Conservation (phyloP, 1,284 basidiomycete species). For the Cutaneotrichosporon cavernicola region DNA sequence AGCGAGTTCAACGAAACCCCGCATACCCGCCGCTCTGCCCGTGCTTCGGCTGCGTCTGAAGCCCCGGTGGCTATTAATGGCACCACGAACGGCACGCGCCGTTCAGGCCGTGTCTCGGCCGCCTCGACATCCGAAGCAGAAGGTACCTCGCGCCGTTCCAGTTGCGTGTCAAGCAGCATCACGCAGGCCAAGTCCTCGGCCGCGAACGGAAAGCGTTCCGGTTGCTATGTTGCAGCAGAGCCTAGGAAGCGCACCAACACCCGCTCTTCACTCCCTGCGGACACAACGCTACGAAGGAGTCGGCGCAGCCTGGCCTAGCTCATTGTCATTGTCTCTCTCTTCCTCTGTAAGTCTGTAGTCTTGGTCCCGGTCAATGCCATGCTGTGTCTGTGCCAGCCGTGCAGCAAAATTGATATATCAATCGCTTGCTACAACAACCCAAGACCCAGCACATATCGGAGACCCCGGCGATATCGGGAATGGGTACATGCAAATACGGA, state of each 20-base stretch:
- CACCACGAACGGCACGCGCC: not conserved
- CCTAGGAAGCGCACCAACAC: not conserved
- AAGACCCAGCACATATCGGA: not conserved
- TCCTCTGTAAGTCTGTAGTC: too few species aligned
- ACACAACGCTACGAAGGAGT: not conserved
- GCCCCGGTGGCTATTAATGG: not conserved
- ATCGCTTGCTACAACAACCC: conserved; percentile 1
- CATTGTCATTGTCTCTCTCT: not conserved
- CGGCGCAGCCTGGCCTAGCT: not conserved
- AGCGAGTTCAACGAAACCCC: not conserved
- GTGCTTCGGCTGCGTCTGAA: too few species aligned
- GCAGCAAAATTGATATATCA: not conserved
- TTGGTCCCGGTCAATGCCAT: not conserved
- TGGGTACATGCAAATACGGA: conserved; percentile 39
- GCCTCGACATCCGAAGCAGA: not conserved
- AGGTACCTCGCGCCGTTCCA: not conserved
- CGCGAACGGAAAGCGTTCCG: not conserved
- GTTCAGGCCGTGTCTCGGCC: not conserved
- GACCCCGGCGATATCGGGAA: conserved; percentile 18
- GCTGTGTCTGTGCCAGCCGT: not conserved
- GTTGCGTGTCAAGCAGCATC: too few species aligned
- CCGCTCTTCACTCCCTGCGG: not conserved
- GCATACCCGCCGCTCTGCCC: not conserved
- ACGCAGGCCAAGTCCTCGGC: not conserved
- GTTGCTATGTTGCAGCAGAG: not conserved